Evolutionary conservation across 176 grass and related monocot species (phyloP), one percentile per base, ranked within the genome.

Genomic region (Paspalum notatum): DNA sequence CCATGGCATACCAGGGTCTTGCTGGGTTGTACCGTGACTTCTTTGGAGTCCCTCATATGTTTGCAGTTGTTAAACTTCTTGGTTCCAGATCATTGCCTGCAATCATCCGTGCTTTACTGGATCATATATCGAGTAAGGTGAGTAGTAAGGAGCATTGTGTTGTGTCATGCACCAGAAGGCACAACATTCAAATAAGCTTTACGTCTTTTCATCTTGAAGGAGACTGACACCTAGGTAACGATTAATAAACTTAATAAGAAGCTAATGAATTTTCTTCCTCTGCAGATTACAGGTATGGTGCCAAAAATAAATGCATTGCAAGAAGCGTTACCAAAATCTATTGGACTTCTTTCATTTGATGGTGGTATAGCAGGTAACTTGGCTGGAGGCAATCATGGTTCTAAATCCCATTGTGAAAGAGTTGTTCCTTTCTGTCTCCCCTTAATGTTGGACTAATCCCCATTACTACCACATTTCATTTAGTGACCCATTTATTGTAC

Each of bases 121-220:
- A 98, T 93, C 90, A 98, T 85, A 89, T 98, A 82, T 98, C 95
- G 78, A 94, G 88, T 81, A 98, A 98, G 90, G 95, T 98, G 71
- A 91, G 83, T 44, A 66, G 22, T 77, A 57, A 16, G 20, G 43
- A 39, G 24, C 54, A 51, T n/a, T 41, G n/a, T 58, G 66, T 75
- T 54, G 21, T 72, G 60, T 73, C 32, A 54, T 79, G 66, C 47
- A 60, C 63, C 71, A 76, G 69, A 81, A 76, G 26, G 56, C 58
- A 51, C 74, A 78, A 42, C 66, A 65, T 25, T n/a, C 73, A 25
- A 60, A 61, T 38, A 82, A 56, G 6, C 45, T 54, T 77, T 22
- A 20, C 9, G 26, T 59, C 18, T 87, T 44, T 21, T 77, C 79
- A 74, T 82, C 56, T 63, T 38, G 43, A 46, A 77, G 43, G 22